Evolutionary conservation across 345 rosid species (phyloP).

Genomic region (Hibiscus trionum): DNA sequence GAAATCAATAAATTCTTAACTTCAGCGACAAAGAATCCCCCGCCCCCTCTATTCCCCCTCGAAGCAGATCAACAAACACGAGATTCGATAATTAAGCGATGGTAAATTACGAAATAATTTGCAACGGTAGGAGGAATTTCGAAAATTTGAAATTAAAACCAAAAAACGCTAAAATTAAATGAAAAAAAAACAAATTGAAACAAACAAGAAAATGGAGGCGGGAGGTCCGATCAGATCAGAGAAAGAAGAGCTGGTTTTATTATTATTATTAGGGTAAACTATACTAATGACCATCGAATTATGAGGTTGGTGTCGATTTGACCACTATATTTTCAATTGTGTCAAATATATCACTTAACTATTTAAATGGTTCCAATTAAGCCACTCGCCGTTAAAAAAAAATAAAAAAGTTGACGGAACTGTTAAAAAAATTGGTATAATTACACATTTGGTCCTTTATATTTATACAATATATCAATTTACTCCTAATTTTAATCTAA

Average conservation of each 20-base stretch:
- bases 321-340: too few relatives aligned
- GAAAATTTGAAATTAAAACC: not conserved
- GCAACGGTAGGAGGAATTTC: not conserved
- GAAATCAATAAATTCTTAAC: not conserved
- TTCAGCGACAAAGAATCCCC: not conserved
- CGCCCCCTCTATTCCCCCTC: not conserved
- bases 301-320: too few relatives aligned
- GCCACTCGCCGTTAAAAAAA: too few relatives aligned
- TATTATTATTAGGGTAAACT: not conserved
- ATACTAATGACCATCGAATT: too few relatives aligned
- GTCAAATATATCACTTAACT: too few relatives aligned
- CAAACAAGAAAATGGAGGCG: not conserved
- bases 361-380: too few relatives aligned
- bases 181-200: not conserved
- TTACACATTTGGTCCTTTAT: too few relatives aligned
- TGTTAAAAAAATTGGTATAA: too few relatives aligned
- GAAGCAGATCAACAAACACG: slow-evolving; percentile 6
- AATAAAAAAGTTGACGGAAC: too few relatives aligned
- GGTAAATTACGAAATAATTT: not conserved
- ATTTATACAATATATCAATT: too few relatives aligned
- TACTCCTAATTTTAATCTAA: too few relatives aligned
- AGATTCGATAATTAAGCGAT: not conserved
- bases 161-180: not conserved
- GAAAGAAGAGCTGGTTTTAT: not conserved
- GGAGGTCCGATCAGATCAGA: slow-evolving; percentile 9